Conservation (phyloP, 257 asterid species). For the Leonotis leonurus region DNA sequence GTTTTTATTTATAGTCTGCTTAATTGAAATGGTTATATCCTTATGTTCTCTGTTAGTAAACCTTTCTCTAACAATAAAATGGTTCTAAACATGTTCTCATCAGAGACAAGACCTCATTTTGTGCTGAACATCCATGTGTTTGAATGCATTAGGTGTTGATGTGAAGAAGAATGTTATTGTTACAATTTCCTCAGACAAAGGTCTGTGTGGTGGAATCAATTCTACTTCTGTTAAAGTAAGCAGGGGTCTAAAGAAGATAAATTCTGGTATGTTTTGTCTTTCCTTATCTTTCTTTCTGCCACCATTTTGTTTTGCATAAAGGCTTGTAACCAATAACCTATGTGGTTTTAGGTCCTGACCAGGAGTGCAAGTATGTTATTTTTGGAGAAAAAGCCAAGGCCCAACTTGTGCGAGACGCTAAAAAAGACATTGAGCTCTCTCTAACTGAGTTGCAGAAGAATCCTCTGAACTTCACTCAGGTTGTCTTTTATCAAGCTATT, state of each 20-base stretch:
- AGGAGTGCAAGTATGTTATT: slow-evolving; percentile 64
- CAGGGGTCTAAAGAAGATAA: slow-evolving; percentile 66
- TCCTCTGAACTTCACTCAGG: slow-evolving; percentile 96
- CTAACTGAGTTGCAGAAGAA: slow-evolving; percentile 86
- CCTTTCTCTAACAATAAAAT: neutral
- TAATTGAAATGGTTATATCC: neutral
- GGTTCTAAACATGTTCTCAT: neutral
- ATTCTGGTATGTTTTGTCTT: slow-evolving; percentile 43
- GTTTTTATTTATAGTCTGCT: neutral
- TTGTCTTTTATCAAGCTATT: slow-evolving; percentile 16
- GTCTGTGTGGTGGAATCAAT: slow-evolving; percentile 98
- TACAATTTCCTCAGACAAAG: slow-evolving; percentile 87
- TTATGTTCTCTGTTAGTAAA: neutral
- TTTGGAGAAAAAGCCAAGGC: slow-evolving; percentile 98
- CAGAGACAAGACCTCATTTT: neutral
- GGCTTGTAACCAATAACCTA: neutral
- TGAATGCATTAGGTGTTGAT: slow-evolving; percentile 60
- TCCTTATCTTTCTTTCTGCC: neutral
- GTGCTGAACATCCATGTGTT: slow-evolving; percentile 1
- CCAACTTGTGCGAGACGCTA: slow-evolving; percentile 85
- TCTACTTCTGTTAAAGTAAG: slow-evolving; percentile 90
- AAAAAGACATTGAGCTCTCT: slow-evolving; percentile 51
- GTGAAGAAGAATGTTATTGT: slow-evolving; percentile 86
- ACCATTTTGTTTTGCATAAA: neutral
- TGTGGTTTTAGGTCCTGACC: slow-evolving; percentile 65